Base-by-base conservation (phyloP, 192 early-diverging fungal genomes). In the Coemansia sp. region DNA sequence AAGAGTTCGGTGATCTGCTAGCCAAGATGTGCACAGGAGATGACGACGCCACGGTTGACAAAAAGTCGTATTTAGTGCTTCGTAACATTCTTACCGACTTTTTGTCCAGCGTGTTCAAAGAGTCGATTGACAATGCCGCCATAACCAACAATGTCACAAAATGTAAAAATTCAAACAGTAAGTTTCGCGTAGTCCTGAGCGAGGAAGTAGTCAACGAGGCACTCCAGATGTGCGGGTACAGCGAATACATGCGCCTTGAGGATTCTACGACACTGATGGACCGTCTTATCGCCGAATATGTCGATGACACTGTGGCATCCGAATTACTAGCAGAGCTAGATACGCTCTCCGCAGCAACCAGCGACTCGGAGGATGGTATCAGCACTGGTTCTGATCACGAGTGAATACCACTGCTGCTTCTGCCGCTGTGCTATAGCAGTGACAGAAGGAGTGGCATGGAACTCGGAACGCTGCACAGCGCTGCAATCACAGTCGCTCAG, bases 1-100 rank as follows among this genome's bases (percentile, higher is more conserved):
- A 19, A 11, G 19, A 30, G 33, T 65, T 34, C 34, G 48, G 33
- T 33, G 30, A 33, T 10, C 42, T 65, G n/a, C 38, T 65, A 12
- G 49, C 56, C 18, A 38, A 40, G 50, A 18, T 65, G 48, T 33
- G 42, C 41, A 23, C 25, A 15, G 55, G 42, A 8, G 38, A 46
- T 15, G 63, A 65, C 42, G 17, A 46, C 0, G 50, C 49, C 9
- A 19, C 22, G 18, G 50, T 49, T 2, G 33, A 10, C 27, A 22
- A 24, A 22, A 48, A 13, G 24, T 19, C 38, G 44, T 50, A 17
- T 25, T 18, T 19, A 47, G 55, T 10, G 34, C 34, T 37, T 37
- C 5, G 34, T 9, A 37, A 10, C 34, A 37, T 37, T 37, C 34
- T 37, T 6, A 37, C 34, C 11, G 45, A 8, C 27, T 34, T 40